A percentile compares a stretch with the other conserved stretches of the same genome.
These are phyloP conservation scores for Fistulinella cinereoalba DNA, from an alignment of 1,284 basidiomycete species.

Conservation along the genomic window DNA sequence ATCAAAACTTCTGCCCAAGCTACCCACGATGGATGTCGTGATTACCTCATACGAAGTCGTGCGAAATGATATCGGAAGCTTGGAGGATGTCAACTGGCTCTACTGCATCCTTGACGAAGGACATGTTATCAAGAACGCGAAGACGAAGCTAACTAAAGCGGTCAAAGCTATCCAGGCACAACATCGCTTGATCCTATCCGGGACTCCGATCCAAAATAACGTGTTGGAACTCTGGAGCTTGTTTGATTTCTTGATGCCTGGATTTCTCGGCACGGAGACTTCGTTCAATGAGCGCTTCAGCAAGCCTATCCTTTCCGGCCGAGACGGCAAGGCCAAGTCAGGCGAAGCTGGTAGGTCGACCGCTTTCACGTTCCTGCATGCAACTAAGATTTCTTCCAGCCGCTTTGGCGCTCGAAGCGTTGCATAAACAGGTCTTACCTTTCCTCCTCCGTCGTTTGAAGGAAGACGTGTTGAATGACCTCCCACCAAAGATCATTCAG, in stretches of 20 bases:
- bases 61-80: slow-evolving; percentile 85
- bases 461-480: slow-evolving; percentile 94
- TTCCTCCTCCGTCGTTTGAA: slow-evolving; percentile 96
- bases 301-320: slow-evolving; percentile 93
- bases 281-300: slow-evolving; percentile 96
- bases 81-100: slow-evolving; percentile 82
- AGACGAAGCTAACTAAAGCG: slow-evolving; percentile 96
- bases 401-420: slow-evolving; percentile 88
- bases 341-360: slow-evolving; percentile 80
- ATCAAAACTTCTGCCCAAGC: slow-evolving; percentile 60
- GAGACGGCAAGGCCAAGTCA: slow-evolving; percentile 94
- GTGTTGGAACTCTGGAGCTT: slow-evolving; percentile 98
- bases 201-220: slow-evolving; percentile 99
- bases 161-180: slow-evolving; percentile 90
- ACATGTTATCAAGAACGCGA: slow-evolving; percentile 98
- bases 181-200: slow-evolving; percentile 92
- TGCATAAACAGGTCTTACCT: slow-evolving; percentile 99
- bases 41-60: slow-evolving; percentile 98
- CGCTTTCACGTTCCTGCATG: background rate
- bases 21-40: slow-evolving; percentile 80
- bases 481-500: slow-evolving; percentile 99
- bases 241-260: slow-evolving; percentile 99
- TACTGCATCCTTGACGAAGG: slow-evolving; percentile 99
- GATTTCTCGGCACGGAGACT: slow-evolving; percentile 93
- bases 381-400: slow-evolving; percentile 45